These are phyloP conservation scores for Schizothecium vesticola DNA, from an alignment of 495 filamentous ascomycete species.

Conservation along the genomic window DNA sequence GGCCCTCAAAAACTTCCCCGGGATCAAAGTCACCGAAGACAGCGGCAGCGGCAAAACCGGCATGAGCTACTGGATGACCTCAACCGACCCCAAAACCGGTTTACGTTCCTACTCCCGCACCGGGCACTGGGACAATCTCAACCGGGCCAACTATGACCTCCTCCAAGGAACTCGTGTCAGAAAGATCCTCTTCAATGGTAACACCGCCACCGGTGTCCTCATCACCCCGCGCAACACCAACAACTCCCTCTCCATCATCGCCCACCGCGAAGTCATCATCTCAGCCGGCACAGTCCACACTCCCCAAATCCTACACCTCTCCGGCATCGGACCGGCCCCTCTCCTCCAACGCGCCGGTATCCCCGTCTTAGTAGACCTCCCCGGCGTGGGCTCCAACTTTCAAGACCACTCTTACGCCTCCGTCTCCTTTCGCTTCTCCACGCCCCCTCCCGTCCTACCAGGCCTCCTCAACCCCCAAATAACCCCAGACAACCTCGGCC, in stretches of 20 bases:
- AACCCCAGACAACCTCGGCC: background rate
- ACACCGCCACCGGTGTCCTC: conserved; percentile 2
- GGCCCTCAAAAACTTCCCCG: no score
- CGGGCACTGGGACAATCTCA: conserved; percentile 25
- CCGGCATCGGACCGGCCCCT: conserved; percentile 42
- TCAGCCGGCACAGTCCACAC: conserved; percentile 50
- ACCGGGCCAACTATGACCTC: conserved; percentile 30
- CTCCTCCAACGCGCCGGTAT: conserved; percentile 40
- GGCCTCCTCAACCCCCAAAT: conserved; percentile 1
- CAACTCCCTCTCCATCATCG: conserved; percentile 22
- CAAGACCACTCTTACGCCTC: conserved; percentile 46
- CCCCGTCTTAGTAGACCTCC: conserved; percentile 36
- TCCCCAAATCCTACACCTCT: conserved; percentile 47
- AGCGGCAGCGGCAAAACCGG: conserved; percentile 28
- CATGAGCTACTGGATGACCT: conserved; percentile 29
- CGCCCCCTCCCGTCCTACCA: conserved; percentile 22
- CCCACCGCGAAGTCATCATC: conserved; percentile 47
- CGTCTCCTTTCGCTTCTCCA: conserved; percentile 19
- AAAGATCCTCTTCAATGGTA: conserved; percentile 25
- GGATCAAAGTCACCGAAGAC: conserved; percentile 11
- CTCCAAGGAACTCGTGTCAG: conserved; percentile 27
- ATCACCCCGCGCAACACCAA: no score
- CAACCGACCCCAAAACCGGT: conserved; percentile 29
- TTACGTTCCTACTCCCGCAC: conserved; percentile 32
- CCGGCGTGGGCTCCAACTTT: conserved; percentile 52